A percentile compares a stretch with the other conserved stretches of the same genome.
Conservation (phyloP, 495 filamentous ascomycete species). For the Recurvomyces mirabilis region DNA sequence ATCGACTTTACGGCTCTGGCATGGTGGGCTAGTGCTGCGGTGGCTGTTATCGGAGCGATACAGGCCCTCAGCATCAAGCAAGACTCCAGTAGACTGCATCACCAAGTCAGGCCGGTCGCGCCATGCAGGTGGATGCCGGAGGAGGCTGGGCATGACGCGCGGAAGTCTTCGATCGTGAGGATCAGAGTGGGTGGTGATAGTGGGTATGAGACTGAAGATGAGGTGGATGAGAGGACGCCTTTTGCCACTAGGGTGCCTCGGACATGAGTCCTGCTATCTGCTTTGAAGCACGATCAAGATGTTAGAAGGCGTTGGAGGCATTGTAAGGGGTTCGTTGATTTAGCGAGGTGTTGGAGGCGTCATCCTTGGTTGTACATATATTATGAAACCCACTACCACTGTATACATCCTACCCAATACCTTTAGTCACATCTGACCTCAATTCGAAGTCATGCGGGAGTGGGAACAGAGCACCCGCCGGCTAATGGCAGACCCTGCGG, state of each 20-base stretch:
- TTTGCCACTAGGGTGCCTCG: constrained; percentile 8
- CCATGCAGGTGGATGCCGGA: constrained; percentile 5
- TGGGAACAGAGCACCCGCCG: too few relatives aligned
- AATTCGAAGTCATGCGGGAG: too few relatives aligned
- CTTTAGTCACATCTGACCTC: too few relatives aligned
- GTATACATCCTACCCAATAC: too few relatives aligned
- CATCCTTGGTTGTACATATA: too few relatives aligned
- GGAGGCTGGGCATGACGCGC: background rate
- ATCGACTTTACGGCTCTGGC: constrained; percentile 62
- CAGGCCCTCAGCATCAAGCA: constrained; percentile 57
- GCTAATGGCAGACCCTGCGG: too few relatives aligned
- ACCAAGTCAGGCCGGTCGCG: constrained; percentile 8
- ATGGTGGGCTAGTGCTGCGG: constrained; percentile 65
- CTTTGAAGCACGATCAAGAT: too few relatives aligned
- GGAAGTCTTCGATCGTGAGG: constrained; percentile 15
- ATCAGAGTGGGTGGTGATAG: constrained; percentile 16
- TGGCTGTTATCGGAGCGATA: constrained; percentile 55
- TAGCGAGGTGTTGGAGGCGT: too few relatives aligned
- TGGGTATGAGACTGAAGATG: constrained; percentile 11
- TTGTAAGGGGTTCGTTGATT: too few relatives aligned
- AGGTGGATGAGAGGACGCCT: constrained; percentile 15
- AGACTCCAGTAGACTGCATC: constrained; percentile 21
- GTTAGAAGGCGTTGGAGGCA: too few relatives aligned
- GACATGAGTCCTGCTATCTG: too few relatives aligned
- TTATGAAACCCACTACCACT: too few relatives aligned